Evolutionary conservation across 345 rosid genomes (phyloP).

Genomic region (Citrus australasica): DNA sequence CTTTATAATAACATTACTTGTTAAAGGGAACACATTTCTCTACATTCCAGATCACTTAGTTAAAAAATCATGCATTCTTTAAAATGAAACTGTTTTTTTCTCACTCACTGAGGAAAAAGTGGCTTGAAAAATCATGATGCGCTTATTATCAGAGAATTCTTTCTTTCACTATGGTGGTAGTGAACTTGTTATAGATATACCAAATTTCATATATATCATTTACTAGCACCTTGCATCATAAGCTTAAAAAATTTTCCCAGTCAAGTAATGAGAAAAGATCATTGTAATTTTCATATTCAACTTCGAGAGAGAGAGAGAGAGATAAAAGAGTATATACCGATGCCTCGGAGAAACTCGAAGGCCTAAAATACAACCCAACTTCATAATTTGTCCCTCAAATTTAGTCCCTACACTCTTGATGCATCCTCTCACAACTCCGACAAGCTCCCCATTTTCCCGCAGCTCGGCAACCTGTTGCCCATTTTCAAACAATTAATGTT

Average conservation of each 20-base stretch:
- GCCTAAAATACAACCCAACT: slow-evolving; percentile 57
- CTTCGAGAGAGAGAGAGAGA: background rate
- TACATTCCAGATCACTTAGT: background rate
- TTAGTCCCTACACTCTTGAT: slow-evolving; percentile 48
- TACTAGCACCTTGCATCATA: no score
- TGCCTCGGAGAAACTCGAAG: slow-evolving; percentile 56
- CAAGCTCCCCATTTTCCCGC: slow-evolving; percentile 47
- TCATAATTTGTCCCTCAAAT: slow-evolving; percentile 25
- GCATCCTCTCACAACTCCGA: slow-evolving; percentile 62
- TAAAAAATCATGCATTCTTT: background rate
- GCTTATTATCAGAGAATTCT: background rate
- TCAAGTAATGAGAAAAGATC: background rate
- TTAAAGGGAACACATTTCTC: background rate
- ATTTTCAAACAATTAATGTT: slow-evolving; percentile 1
- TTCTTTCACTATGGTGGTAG: background rate
- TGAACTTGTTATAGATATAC: no score
- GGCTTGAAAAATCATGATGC: background rate
- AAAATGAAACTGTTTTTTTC: background rate
- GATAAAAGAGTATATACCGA: slow-evolving; percentile 25
- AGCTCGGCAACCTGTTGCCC: slow-evolving; percentile 57
- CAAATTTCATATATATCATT: background rate
- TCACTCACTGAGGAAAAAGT: background rate
- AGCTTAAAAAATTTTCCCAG: background rate
- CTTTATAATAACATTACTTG: background rate
- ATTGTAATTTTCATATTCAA: background rate